Conservation (phyloP, 768 basidiomycete genomes). For the Scleroderma citrinum region DNA sequence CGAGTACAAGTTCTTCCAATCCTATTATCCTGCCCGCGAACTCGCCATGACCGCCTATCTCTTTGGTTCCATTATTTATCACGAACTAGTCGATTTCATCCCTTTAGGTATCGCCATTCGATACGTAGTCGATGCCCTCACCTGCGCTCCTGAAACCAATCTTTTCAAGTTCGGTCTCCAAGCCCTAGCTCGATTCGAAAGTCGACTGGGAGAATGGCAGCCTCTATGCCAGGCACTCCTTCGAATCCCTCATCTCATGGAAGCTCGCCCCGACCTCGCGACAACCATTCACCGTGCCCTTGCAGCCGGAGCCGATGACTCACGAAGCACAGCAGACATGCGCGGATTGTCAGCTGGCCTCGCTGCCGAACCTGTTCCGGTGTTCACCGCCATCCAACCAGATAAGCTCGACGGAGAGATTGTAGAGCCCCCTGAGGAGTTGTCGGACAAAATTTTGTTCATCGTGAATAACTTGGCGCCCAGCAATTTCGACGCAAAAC, state of each 20-base stretch:
- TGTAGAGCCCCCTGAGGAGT: slow-evolving; percentile 72
- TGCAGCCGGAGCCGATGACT: slow-evolving; percentile 42
- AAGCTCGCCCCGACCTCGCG: slow-evolving; percentile 78
- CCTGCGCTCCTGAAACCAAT: slow-evolving; percentile 85
- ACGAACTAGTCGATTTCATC: slow-evolving; percentile 87
- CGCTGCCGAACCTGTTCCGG: slow-evolving; percentile 40
- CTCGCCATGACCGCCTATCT: slow-evolving; percentile 93
- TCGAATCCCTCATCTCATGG: slow-evolving; percentile 79
- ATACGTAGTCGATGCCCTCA: slow-evolving; percentile 91
- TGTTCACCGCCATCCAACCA: slow-evolving; percentile 76
- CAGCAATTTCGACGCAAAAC: slow-evolving; percentile 85
- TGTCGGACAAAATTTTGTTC: slow-evolving; percentile 92
- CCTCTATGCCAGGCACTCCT: slow-evolving; percentile 86
- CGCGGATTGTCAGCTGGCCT: slow-evolving; percentile 33
- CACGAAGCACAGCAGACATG: slow-evolving; percentile 33
- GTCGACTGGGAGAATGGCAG: slow-evolving; percentile 85
- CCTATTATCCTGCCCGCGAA: slow-evolving; percentile 90
- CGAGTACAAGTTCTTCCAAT: slow-evolving; percentile 99
- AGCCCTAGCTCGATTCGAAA: slow-evolving; percentile 84
- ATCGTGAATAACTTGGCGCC: slow-evolving; percentile 97
- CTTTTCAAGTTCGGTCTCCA: slow-evolving; percentile 94
- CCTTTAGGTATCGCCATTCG: slow-evolving; percentile 95
- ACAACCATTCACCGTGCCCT: slow-evolving; percentile 67
- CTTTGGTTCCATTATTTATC: slow-evolving; percentile 93
- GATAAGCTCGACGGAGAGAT: slow-evolving; percentile 60